phyloP scores from a whole-genome alignment of 805 yeast genomes.

The Kodamaea lidongshanica region DNA sequence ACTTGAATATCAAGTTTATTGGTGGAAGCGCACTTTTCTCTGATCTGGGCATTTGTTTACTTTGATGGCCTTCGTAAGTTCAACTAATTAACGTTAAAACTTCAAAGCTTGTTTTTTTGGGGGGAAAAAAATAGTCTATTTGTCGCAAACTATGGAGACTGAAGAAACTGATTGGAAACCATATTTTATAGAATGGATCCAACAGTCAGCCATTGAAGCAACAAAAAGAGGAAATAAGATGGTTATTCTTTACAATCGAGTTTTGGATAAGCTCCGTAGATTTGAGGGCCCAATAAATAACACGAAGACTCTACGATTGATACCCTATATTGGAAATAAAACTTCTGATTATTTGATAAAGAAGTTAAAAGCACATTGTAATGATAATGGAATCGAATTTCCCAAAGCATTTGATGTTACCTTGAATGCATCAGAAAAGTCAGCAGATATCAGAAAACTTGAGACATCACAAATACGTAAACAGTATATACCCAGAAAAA shows the following conservation, averaged over 20 bases:
- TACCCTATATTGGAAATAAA: conserved; percentile 70
- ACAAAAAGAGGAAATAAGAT: conserved; percentile 45
- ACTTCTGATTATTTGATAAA: conserved; percentile 47
- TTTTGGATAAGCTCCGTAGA: conserved; percentile 45
- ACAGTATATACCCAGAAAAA: conserved; percentile 59
- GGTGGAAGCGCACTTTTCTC: conserved; percentile 67
- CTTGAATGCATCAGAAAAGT: no score
- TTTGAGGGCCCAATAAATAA: conserved; percentile 42
- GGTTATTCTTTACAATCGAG: conserved; percentile 49
- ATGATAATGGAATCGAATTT: conserved; percentile 39
- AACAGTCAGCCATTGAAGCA: conserved; percentile 44
- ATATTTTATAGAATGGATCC: conserved; percentile 54
- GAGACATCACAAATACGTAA: no score
- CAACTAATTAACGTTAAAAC: no score
- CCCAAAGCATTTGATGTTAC: conserved; percentile 36
- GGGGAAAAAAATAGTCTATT: no score
- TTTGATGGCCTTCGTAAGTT: no score
- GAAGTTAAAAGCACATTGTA: conserved; percentile 49
- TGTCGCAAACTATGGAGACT: no score
- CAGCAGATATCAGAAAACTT: no score
- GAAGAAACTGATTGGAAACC: conserved; percentile 41
- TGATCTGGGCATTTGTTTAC: conserved; percentile 11
- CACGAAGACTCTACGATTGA: conserved; percentile 51
- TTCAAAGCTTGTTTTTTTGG: no score
- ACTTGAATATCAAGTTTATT: conserved; percentile 82